Evolutionary conservation across 495 filamentous ascomycete genomes (phyloP).

Genomic region (Daldinia decipiens): DNA sequence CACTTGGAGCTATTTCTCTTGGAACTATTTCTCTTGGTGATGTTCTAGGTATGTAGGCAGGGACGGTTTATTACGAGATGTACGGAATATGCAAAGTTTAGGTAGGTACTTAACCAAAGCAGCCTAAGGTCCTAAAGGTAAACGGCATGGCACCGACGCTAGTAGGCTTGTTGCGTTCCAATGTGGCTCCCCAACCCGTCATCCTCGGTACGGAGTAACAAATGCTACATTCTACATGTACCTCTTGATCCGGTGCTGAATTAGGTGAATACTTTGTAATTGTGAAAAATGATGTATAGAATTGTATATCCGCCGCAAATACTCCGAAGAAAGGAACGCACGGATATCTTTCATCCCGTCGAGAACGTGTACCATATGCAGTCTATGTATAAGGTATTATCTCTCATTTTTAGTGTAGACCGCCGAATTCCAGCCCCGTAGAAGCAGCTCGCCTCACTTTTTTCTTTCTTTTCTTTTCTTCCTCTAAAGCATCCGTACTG

Average conservation of each 20-base stretch:
- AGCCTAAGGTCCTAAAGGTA: slow-evolving; percentile 14
- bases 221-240: slow-evolving; percentile 15
- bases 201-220: slow-evolving; percentile 32
- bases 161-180: slow-evolving; percentile 31
- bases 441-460: slow-evolving; percentile 44
- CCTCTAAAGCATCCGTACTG: slow-evolving; percentile 23
- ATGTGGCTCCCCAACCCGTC: slow-evolving; percentile 20
- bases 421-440: slow-evolving; percentile 42
- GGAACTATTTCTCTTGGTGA: slow-evolving; percentile 9
- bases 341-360: background rate
- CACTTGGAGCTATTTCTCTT: slow-evolving; percentile 11
- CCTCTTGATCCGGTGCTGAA: no score
- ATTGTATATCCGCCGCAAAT: slow-evolving; percentile 3
- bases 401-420: slow-evolving; percentile 21
- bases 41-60: background rate
- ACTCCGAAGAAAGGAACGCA: slow-evolving; percentile 5
- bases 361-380: slow-evolving; percentile 1
- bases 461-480: no score
- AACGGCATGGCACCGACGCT: slow-evolving; percentile 34
- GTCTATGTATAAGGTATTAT: no score
- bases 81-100: no score
- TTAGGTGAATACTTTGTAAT: background rate
- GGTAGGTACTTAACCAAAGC: slow-evolving; percentile 7
- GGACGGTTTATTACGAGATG: background rate
- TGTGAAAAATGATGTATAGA: slow-evolving; percentile 1